A percentile compares a stretch with the other conserved stretches of the same genome.
phyloP scores from a whole-genome alignment of 2,329 filamentous ascomycete species.

The Calonectria montana region DNA sequence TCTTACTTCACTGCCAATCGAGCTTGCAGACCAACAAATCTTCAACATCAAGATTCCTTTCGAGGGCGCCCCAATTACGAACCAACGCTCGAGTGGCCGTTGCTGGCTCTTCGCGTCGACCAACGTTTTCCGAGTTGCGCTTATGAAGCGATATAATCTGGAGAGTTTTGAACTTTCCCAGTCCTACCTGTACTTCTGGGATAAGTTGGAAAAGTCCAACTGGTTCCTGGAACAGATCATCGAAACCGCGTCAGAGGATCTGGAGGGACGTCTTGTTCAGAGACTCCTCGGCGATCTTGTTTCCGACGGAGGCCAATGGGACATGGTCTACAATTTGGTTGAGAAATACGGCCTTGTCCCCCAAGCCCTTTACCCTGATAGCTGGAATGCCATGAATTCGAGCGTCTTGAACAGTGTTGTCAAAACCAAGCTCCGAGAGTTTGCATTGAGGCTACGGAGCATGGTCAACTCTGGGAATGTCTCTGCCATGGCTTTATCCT shows the following conservation, averaged over 20 bases:
- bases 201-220: conserved; percentile 92
- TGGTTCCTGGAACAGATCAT: conserved; percentile 89
- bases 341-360: conserved; percentile 91
- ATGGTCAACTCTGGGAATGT: conserved; percentile 54
- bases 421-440: conserved; percentile 88
- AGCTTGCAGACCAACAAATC: conserved; percentile 78
- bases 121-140: conserved; percentile 90
- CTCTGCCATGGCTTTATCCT: conserved; percentile 54
- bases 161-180: conserved; percentile 88
- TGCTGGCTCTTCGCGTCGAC: conserved; percentile 95
- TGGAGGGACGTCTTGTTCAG: conserved; percentile 80
- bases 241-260: conserved; percentile 75
- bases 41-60: conserved; percentile 87
- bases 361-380: conserved; percentile 83
- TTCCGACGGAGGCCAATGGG: conserved; percentile 88
- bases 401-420: conserved; percentile 77
- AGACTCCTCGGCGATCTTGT: conserved; percentile 75
- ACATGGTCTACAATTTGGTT: conserved; percentile 90
- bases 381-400: conserved; percentile 80
- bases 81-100: conserved; percentile 82
- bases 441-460: conserved; percentile 77
- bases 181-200: conserved; percentile 91
- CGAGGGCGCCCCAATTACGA: conserved; percentile 86
- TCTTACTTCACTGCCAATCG: conserved; percentile 71
- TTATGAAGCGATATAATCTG: conserved; percentile 86